Conservation (phyloP, 768 basidiomycete species). For the Lactifluus volemus region DNA sequence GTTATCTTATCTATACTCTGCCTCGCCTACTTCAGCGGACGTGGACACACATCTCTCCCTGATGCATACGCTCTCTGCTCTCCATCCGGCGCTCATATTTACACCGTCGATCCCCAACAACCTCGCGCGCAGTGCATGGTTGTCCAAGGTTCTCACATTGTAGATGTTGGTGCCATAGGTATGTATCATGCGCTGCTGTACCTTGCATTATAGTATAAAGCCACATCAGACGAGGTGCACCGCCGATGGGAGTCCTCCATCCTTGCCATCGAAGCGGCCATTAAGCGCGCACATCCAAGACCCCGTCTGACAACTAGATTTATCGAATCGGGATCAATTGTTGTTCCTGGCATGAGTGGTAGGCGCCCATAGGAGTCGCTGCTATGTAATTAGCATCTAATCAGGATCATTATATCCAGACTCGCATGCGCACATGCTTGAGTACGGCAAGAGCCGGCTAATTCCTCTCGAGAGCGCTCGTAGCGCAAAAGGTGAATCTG, state of each 20-base stretch:
- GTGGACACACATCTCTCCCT: conserved; percentile 15
- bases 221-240: conserved; percentile 33
- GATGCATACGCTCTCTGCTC: conserved; percentile 59
- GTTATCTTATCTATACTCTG: conserved; percentile 21
- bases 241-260: conserved; percentile 30
- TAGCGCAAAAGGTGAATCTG: conserved; percentile 43
- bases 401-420: conserved; percentile 34
- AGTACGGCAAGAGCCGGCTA: conserved; percentile 61
- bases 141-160: conserved; percentile 41
- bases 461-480: conserved; percentile 57
- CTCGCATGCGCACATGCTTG: conserved; percentile 71
- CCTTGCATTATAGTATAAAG: background rate
- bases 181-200: conserved; percentile 21
- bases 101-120: conserved; percentile 54
- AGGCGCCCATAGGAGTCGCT: conserved; percentile 22
- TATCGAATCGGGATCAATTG: conserved; percentile 46
- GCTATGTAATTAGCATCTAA: conserved; percentile 15
- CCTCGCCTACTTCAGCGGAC: conserved; percentile 11
- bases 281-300: conserved; percentile 20
- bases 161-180: conserved; percentile 51
- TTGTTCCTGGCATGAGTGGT: conserved; percentile 71
- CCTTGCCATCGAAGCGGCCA: conserved; percentile 19
- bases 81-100: conserved; percentile 40
- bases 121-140: conserved; percentile 55
- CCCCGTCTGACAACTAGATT: conserved; percentile 36